Evolutionary conservation across 495 filamentous ascomycete genomes (phyloP).

Genomic region (Opeltia flavorubescens): DNA sequence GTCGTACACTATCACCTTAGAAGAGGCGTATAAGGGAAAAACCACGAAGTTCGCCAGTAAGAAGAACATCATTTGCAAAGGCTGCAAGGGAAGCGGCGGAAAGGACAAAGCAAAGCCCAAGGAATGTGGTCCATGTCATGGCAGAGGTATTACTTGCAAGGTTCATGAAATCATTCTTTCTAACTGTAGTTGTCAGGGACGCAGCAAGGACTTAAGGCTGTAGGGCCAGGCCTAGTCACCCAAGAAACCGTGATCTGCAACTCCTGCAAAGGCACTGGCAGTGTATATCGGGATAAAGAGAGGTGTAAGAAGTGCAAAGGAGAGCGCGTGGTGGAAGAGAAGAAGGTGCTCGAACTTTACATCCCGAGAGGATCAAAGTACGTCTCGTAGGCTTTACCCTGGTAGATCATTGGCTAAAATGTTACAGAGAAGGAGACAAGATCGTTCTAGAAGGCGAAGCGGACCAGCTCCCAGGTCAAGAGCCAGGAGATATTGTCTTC

Average conservation of each 20-base stretch:
- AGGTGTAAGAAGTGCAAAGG: slow-evolving; percentile 98
- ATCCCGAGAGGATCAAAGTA: slow-evolving; percentile 74
- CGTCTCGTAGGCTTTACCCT: slow-evolving; percentile 6
- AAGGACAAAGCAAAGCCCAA: slow-evolving; percentile 84
- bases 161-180: background rate
- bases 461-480: slow-evolving; percentile 81
- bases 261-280: slow-evolving; percentile 66
- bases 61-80: slow-evolving; percentile 77
- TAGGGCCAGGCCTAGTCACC: slow-evolving; percentile 72
- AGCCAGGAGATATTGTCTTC: slow-evolving; percentile 89
- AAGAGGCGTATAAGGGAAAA: slow-evolving; percentile 96
- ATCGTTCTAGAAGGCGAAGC: slow-evolving; percentile 90
- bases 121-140: slow-evolving; percentile 70
- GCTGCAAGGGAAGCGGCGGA: slow-evolving; percentile 80
- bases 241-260: slow-evolving; percentile 59
- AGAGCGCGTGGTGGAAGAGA: slow-evolving; percentile 61
- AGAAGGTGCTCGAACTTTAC: slow-evolving; percentile 90
- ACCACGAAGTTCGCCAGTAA: slow-evolving; percentile 88
- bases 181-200: slow-evolving; percentile 30
- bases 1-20: slow-evolving; percentile 74
- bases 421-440: slow-evolving; percentile 57
- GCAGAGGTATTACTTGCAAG: slow-evolving; percentile 34
- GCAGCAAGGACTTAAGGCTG: slow-evolving; percentile 54
- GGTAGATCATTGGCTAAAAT: slow-evolving; percentile 11
- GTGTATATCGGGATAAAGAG: slow-evolving; percentile 83